Conservation (phyloP, 441 rosid genomes). For the Adansonia rubrostipa region DNA sequence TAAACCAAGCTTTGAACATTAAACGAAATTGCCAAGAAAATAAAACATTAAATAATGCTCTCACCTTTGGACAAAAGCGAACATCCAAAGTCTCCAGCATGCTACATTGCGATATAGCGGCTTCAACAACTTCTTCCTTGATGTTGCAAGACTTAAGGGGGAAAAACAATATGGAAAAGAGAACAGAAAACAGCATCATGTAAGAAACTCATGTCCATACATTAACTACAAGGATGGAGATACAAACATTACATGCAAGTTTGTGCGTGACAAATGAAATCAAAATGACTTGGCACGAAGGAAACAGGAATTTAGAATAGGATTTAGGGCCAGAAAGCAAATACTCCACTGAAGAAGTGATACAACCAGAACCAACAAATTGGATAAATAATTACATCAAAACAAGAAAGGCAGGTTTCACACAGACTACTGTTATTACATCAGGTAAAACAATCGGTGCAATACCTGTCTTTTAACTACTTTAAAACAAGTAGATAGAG, state of each 20-base stretch:
- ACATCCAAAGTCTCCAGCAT: slow-evolving; percentile 93
- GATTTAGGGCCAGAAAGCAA: not conserved
- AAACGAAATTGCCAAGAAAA: not conserved
- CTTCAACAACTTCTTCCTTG: slow-evolving; percentile 73
- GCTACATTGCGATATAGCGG: slow-evolving; percentile 76
- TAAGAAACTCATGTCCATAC: not conserved
- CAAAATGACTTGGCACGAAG: not conserved
- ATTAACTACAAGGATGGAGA: not conserved
- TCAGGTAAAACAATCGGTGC: not conserved
- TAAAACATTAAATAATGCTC: slow-evolving; percentile 4
- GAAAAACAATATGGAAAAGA: slow-evolving; percentile 10
- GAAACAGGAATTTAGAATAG: not conserved
- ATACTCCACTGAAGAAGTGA: not conserved
- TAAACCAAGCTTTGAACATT: not conserved
- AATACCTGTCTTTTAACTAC: not conserved
- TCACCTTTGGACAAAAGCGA: slow-evolving; percentile 90
- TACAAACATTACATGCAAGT: not conserved
- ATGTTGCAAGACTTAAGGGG: slow-evolving; percentile 75
- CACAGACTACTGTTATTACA: not conserved
- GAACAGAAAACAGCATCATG: slow-evolving; percentile 16
- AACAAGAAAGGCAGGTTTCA: not conserved
- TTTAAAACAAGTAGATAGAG: not conserved
- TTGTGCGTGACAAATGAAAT: not conserved
- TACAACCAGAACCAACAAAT: not conserved
- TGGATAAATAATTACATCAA: not conserved